Conservation (phyloP, 2,329 filamentous ascomycete genomes). For the Aquanectria penicillioides region DNA sequence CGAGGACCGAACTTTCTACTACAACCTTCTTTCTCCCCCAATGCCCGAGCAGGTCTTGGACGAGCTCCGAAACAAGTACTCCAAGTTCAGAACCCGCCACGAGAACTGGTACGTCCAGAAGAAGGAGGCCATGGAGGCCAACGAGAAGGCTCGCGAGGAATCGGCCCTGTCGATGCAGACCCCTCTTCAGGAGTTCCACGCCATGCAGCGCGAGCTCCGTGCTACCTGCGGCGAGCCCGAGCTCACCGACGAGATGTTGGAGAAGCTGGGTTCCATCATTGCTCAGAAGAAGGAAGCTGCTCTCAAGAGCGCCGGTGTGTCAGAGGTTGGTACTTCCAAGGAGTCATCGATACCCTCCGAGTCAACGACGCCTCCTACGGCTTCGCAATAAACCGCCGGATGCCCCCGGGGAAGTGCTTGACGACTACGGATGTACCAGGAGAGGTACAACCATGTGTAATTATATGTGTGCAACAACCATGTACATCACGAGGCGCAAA, state of each 20-base stretch:
- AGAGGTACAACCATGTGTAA: conserved; percentile 40
- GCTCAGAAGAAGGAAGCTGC: conserved; percentile 60
- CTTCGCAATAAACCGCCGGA: conserved; percentile 29
- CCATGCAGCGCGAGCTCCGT: conserved; percentile 61
- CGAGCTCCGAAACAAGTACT: conserved; percentile 86
- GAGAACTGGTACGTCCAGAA: conserved; percentile 75
- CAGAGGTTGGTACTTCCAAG: conserved; percentile 40
- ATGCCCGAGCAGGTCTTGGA: conserved; percentile 84
- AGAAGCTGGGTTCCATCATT: conserved; percentile 71
- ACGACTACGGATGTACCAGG: conserved; percentile 26
- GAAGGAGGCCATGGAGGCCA: conserved; percentile 68
- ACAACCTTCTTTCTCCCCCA: conserved; percentile 79
- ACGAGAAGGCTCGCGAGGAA: conserved; percentile 49
- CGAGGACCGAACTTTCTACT: conserved; percentile 79
- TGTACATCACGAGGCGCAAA: conserved; percentile 46
- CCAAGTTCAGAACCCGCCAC: conserved; percentile 82
- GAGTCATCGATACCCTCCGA: conserved; percentile 30
- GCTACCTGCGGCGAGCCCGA: conserved; percentile 64
- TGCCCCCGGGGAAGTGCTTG: conserved; percentile 15
- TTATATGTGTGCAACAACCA: conserved; percentile 45
- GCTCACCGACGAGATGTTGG: conserved; percentile 67
- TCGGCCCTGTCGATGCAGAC: conserved; percentile 57
- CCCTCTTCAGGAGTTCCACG: conserved; percentile 69
- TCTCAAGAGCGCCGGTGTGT: conserved; percentile 51
- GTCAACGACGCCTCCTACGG: conserved; percentile 25